Evolutionary conservation across 257 asterid genomes (phyloP), one percentile per base, ranked within the genome.

Genomic region (Pogostemon cablin): DNA sequence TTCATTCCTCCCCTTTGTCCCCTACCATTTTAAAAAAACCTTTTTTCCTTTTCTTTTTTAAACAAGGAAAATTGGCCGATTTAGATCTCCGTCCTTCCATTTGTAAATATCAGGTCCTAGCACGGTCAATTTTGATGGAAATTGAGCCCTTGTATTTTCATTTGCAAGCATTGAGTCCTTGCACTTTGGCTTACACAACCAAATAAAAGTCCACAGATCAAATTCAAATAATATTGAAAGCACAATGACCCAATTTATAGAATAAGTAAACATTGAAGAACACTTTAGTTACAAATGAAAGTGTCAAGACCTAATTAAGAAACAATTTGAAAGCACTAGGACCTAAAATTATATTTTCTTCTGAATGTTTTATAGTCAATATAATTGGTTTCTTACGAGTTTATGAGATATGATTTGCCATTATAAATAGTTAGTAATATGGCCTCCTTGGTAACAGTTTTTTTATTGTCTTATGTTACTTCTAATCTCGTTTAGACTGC

Each of bases 401-500:
- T 12, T 7, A 32, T 47, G 66, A 58, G 35, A 48, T 46, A 9
- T 55, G 52, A 9, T 52, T 38, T 72, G 57, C 69, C 53, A 9
- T 1, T 58, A 25, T 9, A 20, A 61, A 44, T 68, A 7, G 49
- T 60, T 54, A 54, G 66, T 66, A 11, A 41, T 68, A 35, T 25
- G 49, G 39, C 42, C 52, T 46, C 55, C 12, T 41, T 54, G 20
- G 7, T 17, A 40, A 17, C 63, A 15, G 56, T 56, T 67, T 63
- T 61, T 41, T 42, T 57, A 7, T 48, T 44, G 48, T 37, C 61
- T 69, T 55, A 65, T 57, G 41, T 39, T 72, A 9, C 41, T 65
- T 7, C 54, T 57, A 49, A 69, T 80, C 41, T 54, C 12, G 78
- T 78, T 64, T 86, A 92, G 96, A 82, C 91, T 55, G 86, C 96